These are phyloP conservation scores for Eremothecium gossypii DNA, from an alignment of 1,139 yeast species.

Conservation along the genomic window DNA sequence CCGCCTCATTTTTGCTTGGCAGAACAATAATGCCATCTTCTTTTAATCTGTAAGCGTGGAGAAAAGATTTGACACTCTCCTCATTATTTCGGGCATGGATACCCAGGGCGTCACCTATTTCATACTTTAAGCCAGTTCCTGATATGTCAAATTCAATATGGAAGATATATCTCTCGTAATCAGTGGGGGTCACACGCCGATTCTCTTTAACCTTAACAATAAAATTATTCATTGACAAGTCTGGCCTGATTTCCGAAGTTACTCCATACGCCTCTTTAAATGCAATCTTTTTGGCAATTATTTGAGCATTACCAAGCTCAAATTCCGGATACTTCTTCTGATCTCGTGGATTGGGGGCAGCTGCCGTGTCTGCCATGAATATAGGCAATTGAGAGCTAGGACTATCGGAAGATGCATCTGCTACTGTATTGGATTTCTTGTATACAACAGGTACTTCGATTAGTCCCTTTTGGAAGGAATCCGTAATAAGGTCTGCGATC, in stretches of 20 bases:
- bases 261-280: slow-evolving; percentile 74
- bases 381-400: slow-evolving; percentile 33
- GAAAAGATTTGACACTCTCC: slow-evolving; percentile 57
- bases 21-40: slow-evolving; percentile 62
- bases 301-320: slow-evolving; percentile 40
- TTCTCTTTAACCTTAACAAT: slow-evolving; percentile 87
- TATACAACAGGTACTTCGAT: slow-evolving; percentile 11
- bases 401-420: slow-evolving; percentile 12
- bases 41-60: slow-evolving; percentile 55
- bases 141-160: slow-evolving; percentile 89
- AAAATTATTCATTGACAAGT: slow-evolving; percentile 75
- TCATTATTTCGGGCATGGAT: slow-evolving; percentile 81
- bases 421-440: slow-evolving; percentile 20
- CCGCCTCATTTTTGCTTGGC: slow-evolving; percentile 58
- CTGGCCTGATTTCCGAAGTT: slow-evolving; percentile 65
- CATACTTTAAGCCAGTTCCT: slow-evolving; percentile 86
- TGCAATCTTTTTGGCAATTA: slow-evolving; percentile 60
- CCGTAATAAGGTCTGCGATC: slow-evolving; percentile 32
- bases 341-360: slow-evolving; percentile 47
- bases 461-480: slow-evolving; percentile 11
- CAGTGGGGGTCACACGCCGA: slow-evolving; percentile 83
- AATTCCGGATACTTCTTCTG: slow-evolving; percentile 26
- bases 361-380: slow-evolving; percentile 52
- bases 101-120: slow-evolving; percentile 95
- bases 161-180: slow-evolving; percentile 91